Evolutionary conservation across 257 asterid species (phyloP), one percentile per base, ranked within the genome.

Genomic region (Paraleonurus japonicus): DNA sequence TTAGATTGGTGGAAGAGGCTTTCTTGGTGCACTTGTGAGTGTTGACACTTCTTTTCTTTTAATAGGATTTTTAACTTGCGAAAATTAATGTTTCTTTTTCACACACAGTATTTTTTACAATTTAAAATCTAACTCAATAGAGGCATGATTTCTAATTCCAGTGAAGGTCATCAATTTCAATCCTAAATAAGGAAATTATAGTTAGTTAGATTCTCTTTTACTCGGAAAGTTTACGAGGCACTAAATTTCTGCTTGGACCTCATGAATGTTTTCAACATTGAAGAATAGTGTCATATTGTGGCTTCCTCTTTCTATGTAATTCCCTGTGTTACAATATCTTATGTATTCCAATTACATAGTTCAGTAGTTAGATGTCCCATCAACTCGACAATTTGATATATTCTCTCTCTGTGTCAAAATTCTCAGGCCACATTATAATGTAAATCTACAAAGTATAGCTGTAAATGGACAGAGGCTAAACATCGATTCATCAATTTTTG

Each of bases 371-470:
- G n/a, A n/a, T n/a, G n/a, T 43, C 48, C 58, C 20, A 37, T 63
- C 59, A 7, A 23, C 22, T 5, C 59, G 11, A 58, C 27, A 13
- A n/a, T 30, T 58, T 73, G 75, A 75, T 55, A 58, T 13, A 28
- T 53, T 72, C 57, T 23, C 12, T 58, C 37, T 24, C 70, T 32
- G 30, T 63, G 51, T 59, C 57, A 51, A 50, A 61, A 74, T 73
- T 79, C 65, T 77, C 93, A 94, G 99, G 96, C 90, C 94, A 69
- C 99, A 94, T 81, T 94, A 94, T 84, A 94, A 91, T 76, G 75
- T 94, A 61, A 84, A 94, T 81, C 86, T 94, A 73, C 85, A 84
- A 81, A 91, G 96, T 71, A 91, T 94, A 71, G 73, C 97, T 65
- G 89, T 94, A 26, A 89, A 86, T 30, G 96, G 99, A 61, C 96